Conservation (phyloP, 192 early-diverging fungal species). For the Radiomyces spectabilis region DNA sequence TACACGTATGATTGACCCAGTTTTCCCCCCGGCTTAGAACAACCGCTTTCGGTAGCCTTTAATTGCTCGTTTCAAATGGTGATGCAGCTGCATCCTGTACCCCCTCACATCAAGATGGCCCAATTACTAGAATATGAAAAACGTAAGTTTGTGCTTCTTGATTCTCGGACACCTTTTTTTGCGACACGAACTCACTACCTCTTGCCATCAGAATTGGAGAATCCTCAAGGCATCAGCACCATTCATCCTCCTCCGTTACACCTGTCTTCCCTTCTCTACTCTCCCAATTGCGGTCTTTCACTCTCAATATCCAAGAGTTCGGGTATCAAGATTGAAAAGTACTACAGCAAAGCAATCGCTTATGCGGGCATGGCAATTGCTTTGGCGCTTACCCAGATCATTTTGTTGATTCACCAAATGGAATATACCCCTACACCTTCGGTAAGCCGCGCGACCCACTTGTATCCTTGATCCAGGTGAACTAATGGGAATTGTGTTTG, state of each 20-base stretch:
- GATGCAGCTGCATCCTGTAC: slow-evolving; percentile 39
- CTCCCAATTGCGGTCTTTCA: slow-evolving; percentile 35
- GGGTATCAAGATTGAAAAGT: slow-evolving; percentile 45
- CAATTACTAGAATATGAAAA: slow-evolving; percentile 39
- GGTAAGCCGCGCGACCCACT: slow-evolving; percentile 22
- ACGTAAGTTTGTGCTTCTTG: slow-evolving; percentile 27
- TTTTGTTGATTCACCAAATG: slow-evolving; percentile 54
- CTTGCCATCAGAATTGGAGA: slow-evolving; percentile 31
- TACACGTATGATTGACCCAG: no score
- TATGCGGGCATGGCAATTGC: slow-evolving; percentile 39
- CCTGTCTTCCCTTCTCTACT: slow-evolving; percentile 34
- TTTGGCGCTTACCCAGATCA: slow-evolving; percentile 27
- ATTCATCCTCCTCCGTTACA: slow-evolving; percentile 34
- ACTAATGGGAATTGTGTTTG: background rate
- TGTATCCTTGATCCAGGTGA: background rate
- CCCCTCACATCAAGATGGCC: slow-evolving; percentile 23
- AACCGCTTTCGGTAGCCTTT: slow-evolving; percentile 1
- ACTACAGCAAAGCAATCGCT: slow-evolving; percentile 40
- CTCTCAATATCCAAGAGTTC: slow-evolving; percentile 21
- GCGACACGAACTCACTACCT: no score
- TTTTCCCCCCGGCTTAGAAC: no score
- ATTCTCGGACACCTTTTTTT: no score
- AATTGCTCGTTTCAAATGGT: slow-evolving; percentile 36
- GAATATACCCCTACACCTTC: slow-evolving; percentile 60
- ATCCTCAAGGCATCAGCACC: slow-evolving; percentile 39